These are phyloP conservation scores for Beauveria sp. DNA, from an alignment of 2,329 filamentous ascomycete genomes.

Conservation along the genomic window DNA sequence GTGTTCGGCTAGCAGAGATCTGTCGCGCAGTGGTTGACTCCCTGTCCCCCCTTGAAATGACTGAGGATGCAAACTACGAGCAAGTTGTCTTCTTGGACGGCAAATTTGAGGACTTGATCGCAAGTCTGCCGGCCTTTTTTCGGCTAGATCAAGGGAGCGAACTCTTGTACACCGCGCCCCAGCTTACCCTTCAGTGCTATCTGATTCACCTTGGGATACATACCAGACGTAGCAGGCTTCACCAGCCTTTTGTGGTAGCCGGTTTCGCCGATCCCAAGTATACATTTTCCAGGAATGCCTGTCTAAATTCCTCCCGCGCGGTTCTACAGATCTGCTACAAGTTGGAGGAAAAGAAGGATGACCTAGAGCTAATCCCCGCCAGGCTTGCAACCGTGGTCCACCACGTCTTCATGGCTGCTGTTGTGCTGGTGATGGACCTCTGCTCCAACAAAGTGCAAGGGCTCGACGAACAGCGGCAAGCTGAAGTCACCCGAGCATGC, in stretches of 20 bases:
- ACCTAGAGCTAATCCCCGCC: slow-evolving; percentile 4
- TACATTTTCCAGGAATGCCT: slow-evolving; percentile 10
- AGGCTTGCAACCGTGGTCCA: slow-evolving; percentile 4
- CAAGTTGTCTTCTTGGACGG: slow-evolving; percentile 8
- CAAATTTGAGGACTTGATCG: slow-evolving; percentile 9
- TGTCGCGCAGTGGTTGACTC: slow-evolving; percentile 13
- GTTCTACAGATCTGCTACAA: slow-evolving; percentile 11
- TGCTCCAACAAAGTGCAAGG: neutral
- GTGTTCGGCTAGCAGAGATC: slow-evolving; percentile 9
- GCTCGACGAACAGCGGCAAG: neutral
- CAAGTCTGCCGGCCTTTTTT: slow-evolving; percentile 7
- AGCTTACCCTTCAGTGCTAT: slow-evolving; percentile 10
- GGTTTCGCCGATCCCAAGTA: slow-evolving; percentile 8
- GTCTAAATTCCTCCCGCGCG: slow-evolving; percentile 7
- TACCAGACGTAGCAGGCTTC: slow-evolving; percentile 13
- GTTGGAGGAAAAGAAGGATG: slow-evolving; percentile 8
- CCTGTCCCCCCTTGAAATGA: slow-evolving; percentile 2
- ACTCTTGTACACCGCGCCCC: neutral
- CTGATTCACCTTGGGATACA: slow-evolving; percentile 12
- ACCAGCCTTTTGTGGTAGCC: slow-evolving; percentile 12
- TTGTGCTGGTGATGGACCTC: slow-evolving; percentile 1
- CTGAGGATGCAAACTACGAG: slow-evolving; percentile 7
- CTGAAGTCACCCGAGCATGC: neutral
- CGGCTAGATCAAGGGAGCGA: slow-evolving; percentile 1
- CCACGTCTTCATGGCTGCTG: neutral